Conservation (phyloP, 257 asterid species). For the Rubia yunnanensis region DNA sequence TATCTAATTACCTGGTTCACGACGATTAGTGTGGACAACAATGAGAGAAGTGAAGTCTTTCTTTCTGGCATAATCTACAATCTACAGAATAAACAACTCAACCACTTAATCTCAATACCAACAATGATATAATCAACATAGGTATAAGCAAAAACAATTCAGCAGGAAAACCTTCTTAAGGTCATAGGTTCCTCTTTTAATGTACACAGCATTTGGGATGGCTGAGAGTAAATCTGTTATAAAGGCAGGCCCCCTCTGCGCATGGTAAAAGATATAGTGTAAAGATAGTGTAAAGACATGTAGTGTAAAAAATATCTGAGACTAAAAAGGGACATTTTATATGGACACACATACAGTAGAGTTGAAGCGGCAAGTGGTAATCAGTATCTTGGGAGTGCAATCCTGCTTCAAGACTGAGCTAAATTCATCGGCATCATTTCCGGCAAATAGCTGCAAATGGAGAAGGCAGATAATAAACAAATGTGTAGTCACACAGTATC, state of each 20-base stretch:
- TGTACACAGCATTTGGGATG: slow-evolving; percentile 77
- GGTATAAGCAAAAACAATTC: background rate
- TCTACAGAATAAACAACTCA: slow-evolving; percentile 28
- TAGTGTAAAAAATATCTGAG: background rate
- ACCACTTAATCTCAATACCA: background rate
- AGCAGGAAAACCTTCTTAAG: slow-evolving; percentile 52
- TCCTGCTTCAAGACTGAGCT: slow-evolving; percentile 51
- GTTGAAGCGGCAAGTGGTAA: slow-evolving; percentile 83
- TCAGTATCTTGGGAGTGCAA: slow-evolving; percentile 57
- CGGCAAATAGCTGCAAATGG: slow-evolving; percentile 51
- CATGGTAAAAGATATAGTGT: slow-evolving; percentile 17
- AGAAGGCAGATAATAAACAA: background rate
- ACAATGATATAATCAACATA: background rate
- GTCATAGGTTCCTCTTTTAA: slow-evolving; percentile 90
- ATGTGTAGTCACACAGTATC: background rate
- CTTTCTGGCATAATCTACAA: slow-evolving; percentile 69
- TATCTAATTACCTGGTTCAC: slow-evolving; percentile 66
- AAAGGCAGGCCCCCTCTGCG: slow-evolving; percentile 94
- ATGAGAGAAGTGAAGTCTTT: slow-evolving; percentile 78
- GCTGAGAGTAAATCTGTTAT: slow-evolving; percentile 59
- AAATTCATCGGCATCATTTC: slow-evolving; percentile 88
- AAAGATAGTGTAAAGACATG: background rate
- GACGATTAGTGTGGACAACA: slow-evolving; percentile 90
- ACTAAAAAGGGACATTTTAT: background rate
- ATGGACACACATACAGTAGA: slow-evolving; percentile 50